These are phyloP conservation scores for Skeletonema potamos DNA, from an alignment of 108 stramenopile genomes.

Conservation along the genomic window DNA sequence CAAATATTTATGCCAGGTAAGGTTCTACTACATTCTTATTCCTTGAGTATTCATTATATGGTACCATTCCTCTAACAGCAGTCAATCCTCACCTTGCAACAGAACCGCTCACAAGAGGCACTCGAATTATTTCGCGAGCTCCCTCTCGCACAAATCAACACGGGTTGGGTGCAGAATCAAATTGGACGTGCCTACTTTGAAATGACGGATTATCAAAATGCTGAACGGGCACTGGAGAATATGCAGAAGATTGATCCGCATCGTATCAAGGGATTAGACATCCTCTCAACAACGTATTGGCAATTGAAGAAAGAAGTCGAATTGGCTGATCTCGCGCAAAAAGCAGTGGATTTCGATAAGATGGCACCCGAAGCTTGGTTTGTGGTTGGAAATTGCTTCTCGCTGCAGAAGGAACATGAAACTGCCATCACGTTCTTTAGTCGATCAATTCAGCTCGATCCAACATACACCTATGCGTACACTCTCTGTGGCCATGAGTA, in stretches of 20 bases:
- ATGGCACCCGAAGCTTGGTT: constrained; percentile 93
- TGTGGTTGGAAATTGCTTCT: constrained; percentile 96
- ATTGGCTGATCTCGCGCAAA: constrained; percentile 91
- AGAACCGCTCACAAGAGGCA: constrained; percentile 79
- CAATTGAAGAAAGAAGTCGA: constrained; percentile 96
- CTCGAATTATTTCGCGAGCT: constrained; percentile 76
- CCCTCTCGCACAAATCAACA: constrained; percentile 79
- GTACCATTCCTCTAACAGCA: neutral
- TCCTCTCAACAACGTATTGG: constrained; percentile 92
- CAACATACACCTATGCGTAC: constrained; percentile 92
- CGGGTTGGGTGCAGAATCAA: constrained; percentile 94
- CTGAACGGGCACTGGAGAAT: constrained; percentile 72
- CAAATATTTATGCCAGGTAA: constrained; percentile 62
- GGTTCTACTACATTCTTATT: neutral
- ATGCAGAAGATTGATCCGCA: constrained; percentile 91
- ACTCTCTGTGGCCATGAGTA: constrained; percentile 97
- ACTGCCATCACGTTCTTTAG: constrained; percentile 93
- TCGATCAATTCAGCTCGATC: constrained; percentile 89
- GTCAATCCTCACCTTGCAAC: neutral
- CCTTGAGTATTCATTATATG: neutral
- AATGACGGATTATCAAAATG: constrained; percentile 91
- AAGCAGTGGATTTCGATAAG: constrained; percentile 84
- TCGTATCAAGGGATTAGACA: constrained; percentile 90
- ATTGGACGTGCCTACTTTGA: constrained; percentile 94
- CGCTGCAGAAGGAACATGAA: constrained; percentile 97